phyloP scores from a whole-genome alignment of 2,329 filamentous ascomycete species.

The Bisporella sp. region DNA sequence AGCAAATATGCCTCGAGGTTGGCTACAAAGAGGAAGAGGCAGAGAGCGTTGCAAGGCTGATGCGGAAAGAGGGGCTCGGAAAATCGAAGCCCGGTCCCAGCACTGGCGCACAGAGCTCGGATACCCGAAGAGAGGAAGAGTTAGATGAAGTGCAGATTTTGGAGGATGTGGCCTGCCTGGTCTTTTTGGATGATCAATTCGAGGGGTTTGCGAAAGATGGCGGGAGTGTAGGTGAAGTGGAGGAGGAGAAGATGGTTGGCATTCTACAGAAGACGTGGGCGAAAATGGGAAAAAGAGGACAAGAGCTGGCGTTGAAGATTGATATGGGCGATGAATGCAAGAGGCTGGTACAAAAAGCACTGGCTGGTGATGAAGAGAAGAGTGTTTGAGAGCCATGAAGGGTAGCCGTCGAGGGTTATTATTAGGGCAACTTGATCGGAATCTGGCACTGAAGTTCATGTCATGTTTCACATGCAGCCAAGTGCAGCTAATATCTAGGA shows the following conservation, averaged over 20 bases:
- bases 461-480: too few relatives aligned
- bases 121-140: too few relatives aligned
- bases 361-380: constrained; percentile 31
- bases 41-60: constrained; percentile 59
- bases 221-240: constrained; percentile 36
- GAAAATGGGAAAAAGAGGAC: constrained; percentile 62
- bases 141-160: constrained; percentile 62
- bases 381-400: neutral
- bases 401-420: too few relatives aligned
- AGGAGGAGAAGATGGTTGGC: constrained; percentile 69
- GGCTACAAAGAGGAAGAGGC: constrained; percentile 41
- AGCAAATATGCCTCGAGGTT: constrained; percentile 41
- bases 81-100: constrained; percentile 29
- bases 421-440: too few relatives aligned
- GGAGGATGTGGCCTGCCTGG: constrained; percentile 80
- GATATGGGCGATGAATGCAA: constrained; percentile 56
- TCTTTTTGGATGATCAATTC: constrained; percentile 83
- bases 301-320: constrained; percentile 58
- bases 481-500: too few relatives aligned
- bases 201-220: constrained; percentile 61
- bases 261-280: constrained; percentile 70
- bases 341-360: constrained; percentile 55
- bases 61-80: constrained; percentile 70
- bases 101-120: too few relatives aligned
- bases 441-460: too few relatives aligned